phyloP scores from a whole-genome alignment of 148 eudicot species.

The Nepenthes gracilis region DNA sequence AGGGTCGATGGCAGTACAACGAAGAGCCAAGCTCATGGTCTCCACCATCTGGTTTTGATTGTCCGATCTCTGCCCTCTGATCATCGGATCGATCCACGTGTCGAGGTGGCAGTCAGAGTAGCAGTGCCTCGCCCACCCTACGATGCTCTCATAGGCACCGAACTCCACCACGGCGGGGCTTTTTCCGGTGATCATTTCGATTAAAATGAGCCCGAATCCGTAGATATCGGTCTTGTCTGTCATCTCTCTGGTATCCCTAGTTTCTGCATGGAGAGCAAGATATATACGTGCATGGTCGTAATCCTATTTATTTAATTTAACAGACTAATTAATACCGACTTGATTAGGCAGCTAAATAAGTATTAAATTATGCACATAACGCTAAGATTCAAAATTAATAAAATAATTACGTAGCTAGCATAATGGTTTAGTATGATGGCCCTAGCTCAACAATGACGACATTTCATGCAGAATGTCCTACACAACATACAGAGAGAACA shows the following conservation, averaged over 20 bases:
- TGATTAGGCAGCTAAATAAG: too few species aligned
- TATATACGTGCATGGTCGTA: constrained; percentile 21
- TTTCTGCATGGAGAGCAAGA: constrained; percentile 21
- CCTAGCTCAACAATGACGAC: too few species aligned
- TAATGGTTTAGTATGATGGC: too few species aligned
- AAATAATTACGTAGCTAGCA: too few species aligned
- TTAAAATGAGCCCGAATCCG: constrained; percentile 56
- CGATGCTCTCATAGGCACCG: constrained; percentile 36
- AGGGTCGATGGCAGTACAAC: constrained; percentile 59
- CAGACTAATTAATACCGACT: not conserved
- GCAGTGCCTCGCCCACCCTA: constrained; percentile 69
- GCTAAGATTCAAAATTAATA: too few species aligned
- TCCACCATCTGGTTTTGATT: constrained; percentile 47
- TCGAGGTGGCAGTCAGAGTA: constrained; percentile 80
- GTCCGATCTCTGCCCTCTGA: constrained; percentile 14
- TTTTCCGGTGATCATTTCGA: constrained; percentile 59
- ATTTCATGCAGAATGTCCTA: too few species aligned
- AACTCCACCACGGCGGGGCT: constrained; percentile 35
- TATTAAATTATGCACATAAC: too few species aligned
- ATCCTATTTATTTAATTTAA: not conserved
- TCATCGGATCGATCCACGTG: constrained; percentile 51
- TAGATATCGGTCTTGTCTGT: constrained; percentile 64
- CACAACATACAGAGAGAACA: too few species aligned
- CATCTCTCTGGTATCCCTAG: constrained; percentile 33
- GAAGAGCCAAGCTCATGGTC: constrained; percentile 59